Percentiles rank a stretch among this genome's conserved stretches.
Conservation (phyloP, 768 basidiomycete species). For the Suillus tomentosus region DNA sequence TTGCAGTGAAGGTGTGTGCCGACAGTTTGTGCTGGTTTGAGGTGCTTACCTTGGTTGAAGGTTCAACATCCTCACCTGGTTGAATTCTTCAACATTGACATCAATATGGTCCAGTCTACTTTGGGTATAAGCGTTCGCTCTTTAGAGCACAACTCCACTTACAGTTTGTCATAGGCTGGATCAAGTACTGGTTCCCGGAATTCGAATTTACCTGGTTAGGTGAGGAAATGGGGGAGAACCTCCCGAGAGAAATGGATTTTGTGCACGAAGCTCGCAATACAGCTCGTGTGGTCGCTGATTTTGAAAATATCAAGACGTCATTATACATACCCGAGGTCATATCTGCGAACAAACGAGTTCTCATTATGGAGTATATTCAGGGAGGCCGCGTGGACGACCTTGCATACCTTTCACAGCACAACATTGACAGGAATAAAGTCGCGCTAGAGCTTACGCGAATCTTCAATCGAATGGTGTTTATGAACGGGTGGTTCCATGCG, state of each 20-base stretch:
- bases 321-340: conserved; percentile 88
- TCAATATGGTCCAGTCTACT: conserved; percentile 78
- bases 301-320: conserved; percentile 68
- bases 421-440: conserved; percentile 93
- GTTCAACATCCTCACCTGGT: conserved; percentile 91
- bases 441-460: conserved; percentile 88
- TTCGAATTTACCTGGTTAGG: conserved; percentile 95
- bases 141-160: neutral
- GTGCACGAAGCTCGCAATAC: conserved; percentile 88
- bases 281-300: conserved; percentile 66
- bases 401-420: conserved; percentile 73
- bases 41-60: conserved; percentile 35
- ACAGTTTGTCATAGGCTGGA: conserved; percentile 54
- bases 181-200: conserved; percentile 92
- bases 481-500: conserved; percentile 90
- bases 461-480: conserved; percentile 93
- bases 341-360: conserved; percentile 76
- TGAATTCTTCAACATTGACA: conserved; percentile 91
- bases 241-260: conserved; percentile 96
- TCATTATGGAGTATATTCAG: conserved; percentile 94
- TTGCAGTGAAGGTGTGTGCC: conserved; percentile 78
- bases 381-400: conserved; percentile 90
- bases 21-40: neutral
- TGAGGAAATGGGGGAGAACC: conserved; percentile 92
- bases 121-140: conserved; percentile 46